Percentiles rank a stretch among this genome's conserved stretches.
Evolutionary conservation across 345 rosid species (phyloP).

Genomic region (Erodium maritimum): DNA sequence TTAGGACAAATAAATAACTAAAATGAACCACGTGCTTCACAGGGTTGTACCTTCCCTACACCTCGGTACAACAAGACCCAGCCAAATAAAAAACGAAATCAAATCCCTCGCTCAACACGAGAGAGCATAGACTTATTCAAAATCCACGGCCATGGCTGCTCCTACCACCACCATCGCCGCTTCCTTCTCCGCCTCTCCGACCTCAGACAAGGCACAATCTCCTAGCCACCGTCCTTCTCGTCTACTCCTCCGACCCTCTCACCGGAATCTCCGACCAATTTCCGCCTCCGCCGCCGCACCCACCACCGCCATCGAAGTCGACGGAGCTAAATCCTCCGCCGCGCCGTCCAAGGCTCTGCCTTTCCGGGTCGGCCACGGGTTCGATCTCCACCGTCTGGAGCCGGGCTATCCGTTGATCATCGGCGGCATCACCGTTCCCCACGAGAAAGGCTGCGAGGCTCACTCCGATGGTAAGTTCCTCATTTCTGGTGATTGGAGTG

Average conservation of each 20-base stretch:
- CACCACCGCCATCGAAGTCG: constrained; percentile 32
- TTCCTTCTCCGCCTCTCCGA: constrained; percentile 10
- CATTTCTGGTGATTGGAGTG: background rate
- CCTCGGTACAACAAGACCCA: background rate
- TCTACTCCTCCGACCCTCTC: constrained; percentile 5
- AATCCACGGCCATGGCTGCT: constrained; percentile 30
- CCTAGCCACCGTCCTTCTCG: background rate
- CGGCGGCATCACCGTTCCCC: constrained; percentile 87
- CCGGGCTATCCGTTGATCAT: constrained; percentile 91
- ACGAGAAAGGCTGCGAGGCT: constrained; percentile 96
- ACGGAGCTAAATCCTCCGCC: constrained; percentile 27
- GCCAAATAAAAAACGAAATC: background rate
- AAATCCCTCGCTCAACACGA: too few species aligned
- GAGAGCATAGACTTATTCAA: background rate
- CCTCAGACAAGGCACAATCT: background rate
- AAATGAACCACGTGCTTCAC: background rate
- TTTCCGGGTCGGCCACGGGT: constrained; percentile 89
- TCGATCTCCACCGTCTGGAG: constrained; percentile 87
- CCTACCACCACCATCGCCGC: constrained; percentile 16
- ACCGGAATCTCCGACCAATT: constrained; percentile 9
- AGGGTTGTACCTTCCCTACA: background rate
- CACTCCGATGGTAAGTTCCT: constrained; percentile 73
- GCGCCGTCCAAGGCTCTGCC: constrained; percentile 47
- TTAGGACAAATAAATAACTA: too few species aligned
- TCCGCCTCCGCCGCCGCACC: constrained; percentile 22